phyloP scores from a whole-genome alignment of 176 grass and related monocot species.

The Aegilops sharonensis region DNA sequence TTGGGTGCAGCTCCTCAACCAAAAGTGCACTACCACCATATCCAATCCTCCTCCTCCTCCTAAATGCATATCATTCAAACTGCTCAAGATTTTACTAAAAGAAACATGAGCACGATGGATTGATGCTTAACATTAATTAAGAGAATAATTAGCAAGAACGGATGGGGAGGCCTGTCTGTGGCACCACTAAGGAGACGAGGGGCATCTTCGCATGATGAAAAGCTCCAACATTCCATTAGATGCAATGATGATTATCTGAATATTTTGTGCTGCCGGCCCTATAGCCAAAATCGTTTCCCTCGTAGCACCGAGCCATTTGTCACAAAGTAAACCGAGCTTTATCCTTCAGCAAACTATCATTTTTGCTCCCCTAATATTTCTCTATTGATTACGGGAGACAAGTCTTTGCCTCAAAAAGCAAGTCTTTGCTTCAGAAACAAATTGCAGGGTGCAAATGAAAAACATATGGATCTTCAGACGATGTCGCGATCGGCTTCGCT shows the following conservation, averaged over 20 bases:
- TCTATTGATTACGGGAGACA: not conserved
- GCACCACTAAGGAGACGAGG: slow-evolving; percentile 10
- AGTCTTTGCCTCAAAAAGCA: not conserved
- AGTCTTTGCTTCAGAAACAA: not conserved
- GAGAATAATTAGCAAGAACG: not conserved
- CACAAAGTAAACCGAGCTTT: not conserved
- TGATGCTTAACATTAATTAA: slow-evolving; percentile 24
- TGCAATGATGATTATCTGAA: not conserved
- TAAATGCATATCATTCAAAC: not conserved
- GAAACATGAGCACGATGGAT: not conserved
- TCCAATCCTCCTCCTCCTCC: not conserved
- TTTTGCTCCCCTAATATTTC: not conserved
- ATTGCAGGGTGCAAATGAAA: not conserved
- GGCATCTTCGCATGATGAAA: not conserved
- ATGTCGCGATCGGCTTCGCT: not conserved
- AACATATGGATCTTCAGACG: not conserved
- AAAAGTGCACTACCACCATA: slow-evolving; percentile 33
- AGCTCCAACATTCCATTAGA: slow-evolving; percentile 16
- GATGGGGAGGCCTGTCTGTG: not conserved
- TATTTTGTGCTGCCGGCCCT: not conserved
- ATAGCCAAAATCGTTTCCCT: not conserved
- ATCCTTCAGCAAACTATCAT: not conserved
- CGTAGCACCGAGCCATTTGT: not conserved
- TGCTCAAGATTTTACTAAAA: slow-evolving; percentile 7
- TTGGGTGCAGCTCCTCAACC: slow-evolving; percentile 33